These are phyloP conservation scores for Pseudopithomyces maydicus DNA, from an alignment of 2,329 filamentous ascomycete species.

Conservation along the genomic window DNA sequence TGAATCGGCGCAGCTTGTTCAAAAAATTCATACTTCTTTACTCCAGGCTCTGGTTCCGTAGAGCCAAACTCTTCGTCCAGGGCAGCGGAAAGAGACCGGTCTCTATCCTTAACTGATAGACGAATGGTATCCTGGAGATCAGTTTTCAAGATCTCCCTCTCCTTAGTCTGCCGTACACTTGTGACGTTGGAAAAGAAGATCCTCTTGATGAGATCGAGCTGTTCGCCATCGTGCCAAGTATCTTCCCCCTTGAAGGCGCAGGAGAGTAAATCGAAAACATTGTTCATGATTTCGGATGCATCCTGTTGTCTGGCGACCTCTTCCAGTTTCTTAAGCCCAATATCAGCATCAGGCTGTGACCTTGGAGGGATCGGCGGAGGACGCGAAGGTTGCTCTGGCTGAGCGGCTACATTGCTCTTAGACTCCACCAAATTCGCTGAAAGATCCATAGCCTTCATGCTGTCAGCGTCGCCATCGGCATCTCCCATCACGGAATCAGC, in stretches of 20 bases:
- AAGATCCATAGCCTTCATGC: constrained; percentile 26
- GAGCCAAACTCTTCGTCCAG: constrained; percentile 85
- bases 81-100: constrained; percentile 77
- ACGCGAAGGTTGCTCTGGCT: constrained; percentile 48
- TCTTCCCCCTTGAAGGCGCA: constrained; percentile 79
- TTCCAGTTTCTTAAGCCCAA: constrained; percentile 56
- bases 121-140: constrained; percentile 68
- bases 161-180: constrained; percentile 46
- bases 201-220: constrained; percentile 76
- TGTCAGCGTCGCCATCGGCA: constrained; percentile 22
- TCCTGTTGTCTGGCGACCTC: constrained; percentile 79
- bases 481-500: constrained; percentile 34
- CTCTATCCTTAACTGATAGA: constrained; percentile 62
- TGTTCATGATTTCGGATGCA: constrained; percentile 93
- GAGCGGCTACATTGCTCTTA: constrained; percentile 22
- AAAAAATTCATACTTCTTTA: constrained; percentile 40
- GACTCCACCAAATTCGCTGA: constrained; percentile 4
- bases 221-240: constrained; percentile 71
- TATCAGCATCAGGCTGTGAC: constrained; percentile 39
- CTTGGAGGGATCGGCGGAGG: constrained; percentile 66
- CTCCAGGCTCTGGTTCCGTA: constrained; percentile 63
- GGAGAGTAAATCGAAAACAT: constrained; percentile 87
- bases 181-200: constrained; percentile 52
- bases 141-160: constrained; percentile 51
- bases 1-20: constrained; percentile 80